A percentile compares a stretch with the other conserved stretches of the same genome.
These are phyloP conservation scores for Inga laurina DNA, from an alignment of 306 rosid species.

Conservation along the genomic window DNA sequence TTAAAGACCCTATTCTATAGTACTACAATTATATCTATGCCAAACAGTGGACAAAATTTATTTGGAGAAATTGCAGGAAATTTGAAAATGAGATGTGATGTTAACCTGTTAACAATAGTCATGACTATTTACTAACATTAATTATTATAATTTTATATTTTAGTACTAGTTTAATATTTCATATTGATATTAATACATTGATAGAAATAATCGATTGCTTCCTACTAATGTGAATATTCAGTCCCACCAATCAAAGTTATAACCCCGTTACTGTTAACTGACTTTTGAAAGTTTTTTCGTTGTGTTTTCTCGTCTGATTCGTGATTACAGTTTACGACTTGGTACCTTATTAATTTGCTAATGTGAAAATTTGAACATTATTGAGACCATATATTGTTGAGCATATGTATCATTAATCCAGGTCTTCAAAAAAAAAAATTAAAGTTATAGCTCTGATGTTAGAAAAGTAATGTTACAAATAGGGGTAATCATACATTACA, in stretches of 20 bases:
- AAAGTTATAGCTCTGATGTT: background rate
- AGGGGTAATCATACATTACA: background rate
- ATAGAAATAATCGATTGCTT: too few species aligned
- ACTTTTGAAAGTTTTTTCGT: background rate
- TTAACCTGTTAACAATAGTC: background rate
- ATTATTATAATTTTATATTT: too few species aligned
- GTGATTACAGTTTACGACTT: background rate
- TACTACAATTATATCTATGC: too few species aligned
- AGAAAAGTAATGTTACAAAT: background rate
- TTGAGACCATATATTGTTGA: background rate
- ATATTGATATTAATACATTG: background rate
- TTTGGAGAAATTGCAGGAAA: background rate
- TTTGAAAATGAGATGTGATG: background rate
- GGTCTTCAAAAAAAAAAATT: background rate
- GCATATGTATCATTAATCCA: background rate
- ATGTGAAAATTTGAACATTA: background rate
- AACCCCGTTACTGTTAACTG: background rate
- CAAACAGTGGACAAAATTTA: too few species aligned
- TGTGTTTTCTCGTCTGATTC: background rate
- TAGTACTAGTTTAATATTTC: too few species aligned
- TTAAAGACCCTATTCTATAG: too few species aligned
- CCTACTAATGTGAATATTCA: background rate
- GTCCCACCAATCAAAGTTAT: background rate
- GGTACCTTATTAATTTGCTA: background rate
- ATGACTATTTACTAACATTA: background rate